These are phyloP conservation scores for Phialocephala subalpina DNA, from an alignment of 2,329 filamentous ascomycete species.

Conservation along the genomic window DNA sequence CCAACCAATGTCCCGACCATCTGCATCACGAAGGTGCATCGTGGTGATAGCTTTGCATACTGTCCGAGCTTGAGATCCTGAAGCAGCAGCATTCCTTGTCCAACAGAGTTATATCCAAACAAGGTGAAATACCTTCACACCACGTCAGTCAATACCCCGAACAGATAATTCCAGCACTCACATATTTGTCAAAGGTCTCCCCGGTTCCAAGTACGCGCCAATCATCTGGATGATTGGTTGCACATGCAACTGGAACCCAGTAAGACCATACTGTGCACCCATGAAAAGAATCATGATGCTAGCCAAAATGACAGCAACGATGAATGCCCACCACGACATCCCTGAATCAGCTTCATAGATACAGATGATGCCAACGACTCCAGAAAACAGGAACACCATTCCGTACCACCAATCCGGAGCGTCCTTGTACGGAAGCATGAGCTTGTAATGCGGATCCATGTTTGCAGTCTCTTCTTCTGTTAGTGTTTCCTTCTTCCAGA, in stretches of 20 bases:
- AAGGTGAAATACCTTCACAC: conserved; percentile 69
- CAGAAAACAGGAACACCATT: conserved; percentile 53
- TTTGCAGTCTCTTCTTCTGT: conserved; percentile 10
- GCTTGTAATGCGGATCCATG: conserved; percentile 57
- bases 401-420: conserved; percentile 66
- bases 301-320: conserved; percentile 40
- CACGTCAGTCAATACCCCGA: conserved; percentile 3
- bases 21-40: conserved; percentile 46
- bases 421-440: conserved; percentile 63
- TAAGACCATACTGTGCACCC: conserved; percentile 51
- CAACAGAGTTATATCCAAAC: conserved; percentile 62
- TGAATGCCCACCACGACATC: conserved; percentile 40
- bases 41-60: conserved; percentile 55
- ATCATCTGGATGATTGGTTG: conserved; percentile 57
- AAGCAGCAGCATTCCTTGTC: conserved; percentile 54
- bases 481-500: conserved; percentile 25
- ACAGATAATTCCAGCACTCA: not conserved
- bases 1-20: conserved; percentile 52
- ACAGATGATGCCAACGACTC: conserved; percentile 47
- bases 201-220: conserved; percentile 55
- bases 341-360: conserved; percentile 26
- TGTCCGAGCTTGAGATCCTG: conserved; percentile 60
- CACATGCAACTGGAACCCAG: conserved; percentile 54
- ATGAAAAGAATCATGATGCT: conserved; percentile 40
- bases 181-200: conserved; percentile 77